Evolutionary conservation across 148 eudicot genomes (phyloP), one percentile per base, ranked within the genome.

Genomic region (Rhododendron mucronatum): DNA sequence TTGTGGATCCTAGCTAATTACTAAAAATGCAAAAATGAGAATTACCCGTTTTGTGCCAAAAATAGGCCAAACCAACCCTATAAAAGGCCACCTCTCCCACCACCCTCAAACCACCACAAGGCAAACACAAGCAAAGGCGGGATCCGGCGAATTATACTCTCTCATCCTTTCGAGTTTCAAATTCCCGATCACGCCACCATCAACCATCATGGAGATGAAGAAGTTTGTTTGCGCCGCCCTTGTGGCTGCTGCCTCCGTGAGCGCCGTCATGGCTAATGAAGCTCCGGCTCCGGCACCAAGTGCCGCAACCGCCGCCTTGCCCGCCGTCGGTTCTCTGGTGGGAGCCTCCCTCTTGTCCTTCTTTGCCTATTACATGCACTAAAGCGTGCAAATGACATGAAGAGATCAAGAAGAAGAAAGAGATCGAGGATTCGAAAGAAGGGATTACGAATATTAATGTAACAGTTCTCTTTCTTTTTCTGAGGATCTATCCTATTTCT

Each of bases 341-440:
- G 76, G 76, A 71, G 76, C 76, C 39, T 71, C 76, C 76, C 21
- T 71, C 41, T 30, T 71, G 76, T 71, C 76, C 76, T 71, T 71
- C 41, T 33, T 71, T 33, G 76, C 76, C 41, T 71, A 71, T 33
- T 71, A 71, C 76, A 71, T 71, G 76, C 76, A 71, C 76, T 71
- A 30, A 41, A 71, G 39, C 39, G 12, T 71, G 76, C 2, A 15
- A 5, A 33, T 30, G 76, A 71, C 5, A 71, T 71, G 76, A 14
- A 65, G 33, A 11, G 13, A 55, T 3, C 5, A 3, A 65, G 33
- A 57, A 14, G 61, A 55, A 69, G 37, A 26, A 13, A 69, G 37
- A 69, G 37, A n/a, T n/a, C n/a, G n/a, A 30, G 75, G 39, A 26
- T 69, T 69, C 16, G 18, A 30, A 69, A 28, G 75, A 28, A 4